Percentiles rank a stretch among this genome's conserved stretches.
Evolutionary conservation across 2,329 filamentous ascomycete genomes (phyloP).

Genomic region (Cladosporium sp.): DNA sequence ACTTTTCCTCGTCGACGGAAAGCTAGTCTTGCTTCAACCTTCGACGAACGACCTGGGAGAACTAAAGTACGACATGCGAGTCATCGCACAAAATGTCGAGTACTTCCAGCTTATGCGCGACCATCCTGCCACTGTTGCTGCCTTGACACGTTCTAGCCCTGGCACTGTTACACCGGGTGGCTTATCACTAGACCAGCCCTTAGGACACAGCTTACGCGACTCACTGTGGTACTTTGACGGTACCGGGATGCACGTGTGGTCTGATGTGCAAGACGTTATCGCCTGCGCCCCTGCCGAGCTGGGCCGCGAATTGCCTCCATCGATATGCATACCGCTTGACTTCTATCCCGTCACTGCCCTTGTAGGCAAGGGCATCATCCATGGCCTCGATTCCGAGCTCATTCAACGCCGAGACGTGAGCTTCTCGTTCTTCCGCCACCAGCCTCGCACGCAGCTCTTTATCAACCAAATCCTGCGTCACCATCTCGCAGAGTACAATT

Average conservation of each 20-base stretch:
- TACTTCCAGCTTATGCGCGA: conserved; percentile 93
- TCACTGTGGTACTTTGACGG: conserved; percentile 96
- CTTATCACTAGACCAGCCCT: conserved; percentile 25
- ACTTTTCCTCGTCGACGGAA: conserved; percentile 94
- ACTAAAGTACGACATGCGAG: conserved; percentile 96
- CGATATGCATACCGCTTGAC: conserved; percentile 80
- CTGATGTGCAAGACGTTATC: conserved; percentile 81
- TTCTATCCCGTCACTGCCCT: conserved; percentile 91
- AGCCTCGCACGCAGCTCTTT: conserved; percentile 90
- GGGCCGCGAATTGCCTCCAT: conserved; percentile 68
- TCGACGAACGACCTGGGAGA: conserved; percentile 78
- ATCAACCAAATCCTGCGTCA: conserved; percentile 83
- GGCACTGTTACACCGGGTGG: conserved; percentile 23
- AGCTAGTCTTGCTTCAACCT: conserved; percentile 87
- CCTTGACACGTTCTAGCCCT: conserved; percentile 23
- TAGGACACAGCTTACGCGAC: conserved; percentile 65
- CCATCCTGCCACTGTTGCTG: conserved; percentile 48
- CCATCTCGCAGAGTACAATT: conserved; percentile 73
- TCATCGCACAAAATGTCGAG: conserved; percentile 93
- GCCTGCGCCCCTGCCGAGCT: conserved; percentile 66
- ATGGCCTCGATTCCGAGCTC: conserved; percentile 89
- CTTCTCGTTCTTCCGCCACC: conserved; percentile 87
- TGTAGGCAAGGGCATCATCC: conserved; percentile 82
- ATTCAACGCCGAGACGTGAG: conserved; percentile 89
- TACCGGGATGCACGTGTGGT: conserved; percentile 81